phyloP scores from a whole-genome alignment of 2,329 filamentous ascomycete species.

The Lecanicillium sp. region DNA sequence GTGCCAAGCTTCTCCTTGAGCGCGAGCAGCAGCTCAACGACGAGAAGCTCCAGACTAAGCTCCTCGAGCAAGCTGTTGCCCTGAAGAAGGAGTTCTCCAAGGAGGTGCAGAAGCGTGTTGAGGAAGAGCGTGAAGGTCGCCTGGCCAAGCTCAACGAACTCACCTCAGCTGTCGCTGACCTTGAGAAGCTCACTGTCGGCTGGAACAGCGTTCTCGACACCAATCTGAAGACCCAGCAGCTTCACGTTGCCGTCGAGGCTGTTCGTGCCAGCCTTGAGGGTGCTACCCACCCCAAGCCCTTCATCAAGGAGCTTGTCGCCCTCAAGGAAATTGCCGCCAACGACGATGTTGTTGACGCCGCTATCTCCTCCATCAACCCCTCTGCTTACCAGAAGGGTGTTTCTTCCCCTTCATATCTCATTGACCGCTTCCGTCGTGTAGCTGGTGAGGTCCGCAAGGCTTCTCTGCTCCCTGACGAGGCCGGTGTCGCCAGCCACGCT shows the following conservation, averaged over 20 bases:
- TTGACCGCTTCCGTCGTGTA: conserved; percentile 93
- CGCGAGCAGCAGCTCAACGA: conserved; percentile 75
- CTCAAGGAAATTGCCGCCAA: conserved; percentile 85
- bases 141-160: conserved; percentile 81
- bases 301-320: conserved; percentile 86
- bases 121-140: conserved; percentile 80
- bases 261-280: conserved; percentile 79
- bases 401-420: conserved; percentile 73
- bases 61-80: conserved; percentile 83
- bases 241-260: conserved; percentile 92
- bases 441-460: conserved; percentile 92
- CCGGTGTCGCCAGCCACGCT: conserved; percentile 89
- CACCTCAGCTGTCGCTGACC: conserved; percentile 67
- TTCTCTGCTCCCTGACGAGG: conserved; percentile 83
- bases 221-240: conserved; percentile 90
- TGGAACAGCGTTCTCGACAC: conserved; percentile 89
- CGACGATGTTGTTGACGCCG: conserved; percentile 81
- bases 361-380: conserved; percentile 95
- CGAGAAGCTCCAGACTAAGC: conserved; percentile 74
- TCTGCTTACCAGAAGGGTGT: conserved; percentile 89
- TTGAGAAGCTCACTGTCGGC: conserved; percentile 79
- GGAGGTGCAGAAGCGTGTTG: conserved; percentile 74
- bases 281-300: conserved; percentile 66
- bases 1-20: conserved; percentile 71
- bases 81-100: conserved; percentile 79